A percentile compares a stretch with the other conserved stretches of the same genome.
Evolutionary conservation across 164 flowering plant genomes (phyloP).

Genomic region (Pachysandra terminalis): DNA sequence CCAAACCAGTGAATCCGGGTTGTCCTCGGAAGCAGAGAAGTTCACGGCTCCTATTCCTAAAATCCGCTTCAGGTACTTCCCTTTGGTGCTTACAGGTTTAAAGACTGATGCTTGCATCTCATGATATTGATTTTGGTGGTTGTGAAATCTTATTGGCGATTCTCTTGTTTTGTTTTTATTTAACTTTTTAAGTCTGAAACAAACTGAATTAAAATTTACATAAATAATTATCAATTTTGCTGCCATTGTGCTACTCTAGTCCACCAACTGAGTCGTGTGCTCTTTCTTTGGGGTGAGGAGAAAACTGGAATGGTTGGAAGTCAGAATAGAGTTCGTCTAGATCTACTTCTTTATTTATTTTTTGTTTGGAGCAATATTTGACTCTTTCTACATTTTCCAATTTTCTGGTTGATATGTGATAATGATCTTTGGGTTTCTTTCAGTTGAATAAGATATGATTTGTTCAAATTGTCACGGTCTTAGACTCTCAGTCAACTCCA

Average conservation of each 20-base stretch:
- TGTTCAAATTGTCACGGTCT: too few species aligned
- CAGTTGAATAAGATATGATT: too few species aligned
- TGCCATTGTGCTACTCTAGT: background rate
- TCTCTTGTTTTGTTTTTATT: background rate
- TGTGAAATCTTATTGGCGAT: background rate
- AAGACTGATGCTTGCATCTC: background rate
- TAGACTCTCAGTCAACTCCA: too few species aligned
- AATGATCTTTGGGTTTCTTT: too few species aligned
- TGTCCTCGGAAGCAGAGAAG: conserved; percentile 42
- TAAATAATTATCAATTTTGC: background rate
- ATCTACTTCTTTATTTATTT: too few species aligned
- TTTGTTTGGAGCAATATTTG: too few species aligned
- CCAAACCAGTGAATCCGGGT: conserved; percentile 47
- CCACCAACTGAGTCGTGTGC: background rate
- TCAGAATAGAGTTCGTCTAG: background rate
- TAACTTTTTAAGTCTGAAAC: background rate
- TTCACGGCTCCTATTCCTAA: conserved; percentile 59
- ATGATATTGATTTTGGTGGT: background rate
- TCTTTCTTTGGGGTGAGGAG: background rate
- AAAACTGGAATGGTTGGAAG: background rate
- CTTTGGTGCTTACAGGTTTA: background rate
- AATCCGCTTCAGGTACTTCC: conserved; percentile 66
- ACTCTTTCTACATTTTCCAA: too few species aligned
- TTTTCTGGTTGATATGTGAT: too few species aligned
- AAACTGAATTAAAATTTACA: too few species aligned